Conservation (phyloP, 495 filamentous ascomycete genomes). For the Neurospora tetrasperma region DNA sequence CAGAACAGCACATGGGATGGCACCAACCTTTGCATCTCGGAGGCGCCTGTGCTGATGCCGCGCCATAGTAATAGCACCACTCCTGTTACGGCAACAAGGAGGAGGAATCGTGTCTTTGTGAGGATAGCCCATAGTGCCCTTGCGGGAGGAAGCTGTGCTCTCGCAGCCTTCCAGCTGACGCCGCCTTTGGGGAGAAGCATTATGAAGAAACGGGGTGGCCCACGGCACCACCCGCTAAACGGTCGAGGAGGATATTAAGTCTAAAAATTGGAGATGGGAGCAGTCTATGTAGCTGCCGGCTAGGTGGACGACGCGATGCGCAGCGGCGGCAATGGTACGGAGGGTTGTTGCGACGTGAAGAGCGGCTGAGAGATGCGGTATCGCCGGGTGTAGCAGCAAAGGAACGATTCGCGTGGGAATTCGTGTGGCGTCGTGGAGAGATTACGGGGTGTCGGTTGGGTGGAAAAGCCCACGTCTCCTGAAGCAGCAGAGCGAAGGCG, state of each 20-base stretch:
- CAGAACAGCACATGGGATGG: not conserved
- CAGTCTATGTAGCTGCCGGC: not conserved
- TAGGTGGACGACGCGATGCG: not conserved
- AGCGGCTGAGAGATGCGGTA: not conserved
- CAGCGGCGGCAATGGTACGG: not conserved
- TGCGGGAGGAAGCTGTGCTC: constrained; percentile 68
- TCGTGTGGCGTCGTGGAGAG: not conserved
- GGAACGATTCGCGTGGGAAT: not conserved
- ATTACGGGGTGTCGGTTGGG: not conserved
- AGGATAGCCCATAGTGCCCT: constrained; percentile 69
- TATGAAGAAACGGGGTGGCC: constrained; percentile 23
- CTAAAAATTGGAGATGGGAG: not conserved
- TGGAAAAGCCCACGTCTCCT: constrained; percentile 1
- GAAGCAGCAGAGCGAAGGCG: not conserved
- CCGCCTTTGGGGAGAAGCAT: constrained; percentile 77
- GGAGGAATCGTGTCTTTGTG: constrained; percentile 67
- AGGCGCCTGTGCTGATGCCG: constrained; percentile 68
- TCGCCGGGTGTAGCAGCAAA: not conserved
- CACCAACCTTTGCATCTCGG: constrained; percentile 82
- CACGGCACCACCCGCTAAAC: constrained; percentile 24
- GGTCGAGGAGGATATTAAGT: constrained; percentile 3
- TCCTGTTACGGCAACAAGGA: constrained; percentile 61
- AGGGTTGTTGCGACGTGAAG: not conserved
- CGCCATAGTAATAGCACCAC: constrained; percentile 83
- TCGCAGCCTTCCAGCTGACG: constrained; percentile 87